phyloP scores from a whole-genome alignment of 441 rosid species.

The Codiaeum variegatum region DNA sequence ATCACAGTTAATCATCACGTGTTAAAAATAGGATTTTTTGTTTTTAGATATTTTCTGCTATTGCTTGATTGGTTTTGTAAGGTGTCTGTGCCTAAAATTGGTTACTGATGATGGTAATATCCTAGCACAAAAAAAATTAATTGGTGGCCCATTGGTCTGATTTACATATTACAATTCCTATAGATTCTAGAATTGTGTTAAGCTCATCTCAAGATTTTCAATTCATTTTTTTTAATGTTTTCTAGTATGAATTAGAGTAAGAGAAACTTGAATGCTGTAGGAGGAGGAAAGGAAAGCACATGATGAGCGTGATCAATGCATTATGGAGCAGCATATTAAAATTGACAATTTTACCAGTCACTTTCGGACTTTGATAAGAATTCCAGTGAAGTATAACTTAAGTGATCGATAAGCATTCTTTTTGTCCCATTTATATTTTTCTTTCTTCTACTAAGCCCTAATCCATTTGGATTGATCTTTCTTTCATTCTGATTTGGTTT shows the following conservation, averaged over 20 bases:
- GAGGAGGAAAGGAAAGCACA: conserved; percentile 83
- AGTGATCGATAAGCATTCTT: not conserved
- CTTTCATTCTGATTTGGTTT: no score
- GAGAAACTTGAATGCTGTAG: conserved; percentile 79
- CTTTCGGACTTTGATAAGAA: conserved; percentile 45
- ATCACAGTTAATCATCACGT: no score
- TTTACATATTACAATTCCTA: conserved; percentile 8
- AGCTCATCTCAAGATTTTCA: not conserved
- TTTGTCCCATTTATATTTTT: no score
- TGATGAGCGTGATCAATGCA: conserved; percentile 55
- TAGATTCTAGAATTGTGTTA: not conserved
- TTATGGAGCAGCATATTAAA: conserved; percentile 69
- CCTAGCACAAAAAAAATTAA: no score
- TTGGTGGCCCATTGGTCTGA: no score
- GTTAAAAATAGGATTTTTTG: no score
- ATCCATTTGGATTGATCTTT: no score
- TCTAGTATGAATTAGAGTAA: conserved; percentile 80
- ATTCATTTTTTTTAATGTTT: conserved; percentile 11
- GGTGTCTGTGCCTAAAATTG: no score
- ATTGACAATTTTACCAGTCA: conserved; percentile 55
- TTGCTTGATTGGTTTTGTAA: no score
- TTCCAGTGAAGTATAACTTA: conserved; percentile 49
- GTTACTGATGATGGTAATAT: no score
- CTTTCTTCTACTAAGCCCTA: no score
- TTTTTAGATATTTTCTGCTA: no score